These are phyloP conservation scores for Penicillium pulvis DNA, from an alignment of 495 filamentous ascomycete species.

Conservation along the genomic window DNA sequence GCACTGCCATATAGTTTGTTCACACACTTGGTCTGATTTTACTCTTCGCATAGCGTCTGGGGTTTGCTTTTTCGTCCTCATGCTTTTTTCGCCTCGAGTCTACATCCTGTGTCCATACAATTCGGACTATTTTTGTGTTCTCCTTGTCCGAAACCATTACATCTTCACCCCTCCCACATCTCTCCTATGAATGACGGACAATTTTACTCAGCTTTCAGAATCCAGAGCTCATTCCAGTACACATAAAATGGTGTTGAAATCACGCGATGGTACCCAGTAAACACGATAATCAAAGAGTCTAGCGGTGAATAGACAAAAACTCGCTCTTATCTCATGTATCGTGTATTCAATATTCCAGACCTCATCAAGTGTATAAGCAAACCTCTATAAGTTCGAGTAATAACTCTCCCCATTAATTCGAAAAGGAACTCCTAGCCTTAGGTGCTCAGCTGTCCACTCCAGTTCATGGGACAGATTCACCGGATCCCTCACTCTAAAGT, in stretches of 20 bases:
- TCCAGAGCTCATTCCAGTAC: neutral
- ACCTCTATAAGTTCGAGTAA: neutral
- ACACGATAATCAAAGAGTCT: neutral
- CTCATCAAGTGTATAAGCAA: neutral
- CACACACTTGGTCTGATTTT: constrained; percentile 34
- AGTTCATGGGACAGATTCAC: constrained; percentile 6
- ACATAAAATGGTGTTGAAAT: neutral
- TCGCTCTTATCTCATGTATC: neutral
- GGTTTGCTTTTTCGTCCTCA: constrained; percentile 27
- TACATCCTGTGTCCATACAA: constrained; percentile 11
- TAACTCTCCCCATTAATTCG: neutral
- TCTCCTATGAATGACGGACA: neutral
- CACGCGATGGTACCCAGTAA: neutral
- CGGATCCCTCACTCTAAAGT: constrained; percentile 23
- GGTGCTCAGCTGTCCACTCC: constrained; percentile 15
- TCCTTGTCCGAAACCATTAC: constrained; percentile 14
- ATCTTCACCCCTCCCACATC: neutral
- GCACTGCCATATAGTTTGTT: constrained; percentile 29
- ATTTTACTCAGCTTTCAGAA: neutral
- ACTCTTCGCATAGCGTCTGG: constrained; percentile 49
- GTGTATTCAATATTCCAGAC: neutral
- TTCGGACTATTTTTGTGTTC: constrained; percentile 16
- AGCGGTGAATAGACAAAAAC: neutral
- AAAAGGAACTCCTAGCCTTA: constrained; percentile 18
- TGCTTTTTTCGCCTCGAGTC: constrained; percentile 9